Percentiles rank a stretch among this genome's conserved stretches.
phyloP scores from a whole-genome alignment of 257 asterid genomes.

The Osmanthus fragrans region DNA sequence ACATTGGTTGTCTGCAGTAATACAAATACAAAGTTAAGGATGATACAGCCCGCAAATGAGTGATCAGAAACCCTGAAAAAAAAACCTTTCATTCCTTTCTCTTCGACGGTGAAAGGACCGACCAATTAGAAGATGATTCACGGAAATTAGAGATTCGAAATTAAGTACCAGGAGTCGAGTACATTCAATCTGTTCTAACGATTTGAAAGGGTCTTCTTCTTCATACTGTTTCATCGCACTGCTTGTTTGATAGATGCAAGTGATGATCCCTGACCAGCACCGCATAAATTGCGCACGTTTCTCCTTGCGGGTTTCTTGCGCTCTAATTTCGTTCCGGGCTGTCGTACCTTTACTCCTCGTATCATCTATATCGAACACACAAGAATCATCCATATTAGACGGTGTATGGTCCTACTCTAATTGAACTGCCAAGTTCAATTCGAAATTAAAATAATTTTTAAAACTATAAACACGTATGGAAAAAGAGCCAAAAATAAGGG shows the following conservation, averaged over 20 bases:
- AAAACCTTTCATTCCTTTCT: neutral
- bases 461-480: too few relatives aligned
- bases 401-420: too few relatives aligned
- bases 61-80: conserved; percentile 19
- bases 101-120: too few relatives aligned
- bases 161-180: neutral
- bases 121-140: too few relatives aligned
- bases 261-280: conserved; percentile 39
- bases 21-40: conserved; percentile 21
- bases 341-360: conserved; percentile 82
- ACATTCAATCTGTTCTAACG: neutral
- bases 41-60: neutral
- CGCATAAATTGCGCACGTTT: conserved; percentile 43
- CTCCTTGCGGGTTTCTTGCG: conserved; percentile 64
- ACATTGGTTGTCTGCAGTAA: conserved; percentile 17
- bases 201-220: neutral
- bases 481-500: too few relatives aligned
- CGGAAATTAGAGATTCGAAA: neutral
- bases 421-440: too few relatives aligned
- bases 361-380: conserved; percentile 51
- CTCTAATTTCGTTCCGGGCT: conserved; percentile 58
- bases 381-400: neutral
- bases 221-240: conserved; percentile 24
- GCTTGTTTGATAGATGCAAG: conserved; percentile 45
- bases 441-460: too few relatives aligned